Base-by-base conservation (phyloP, 495 filamentous ascomycete species). In the Xylaria telfairii region DNA sequence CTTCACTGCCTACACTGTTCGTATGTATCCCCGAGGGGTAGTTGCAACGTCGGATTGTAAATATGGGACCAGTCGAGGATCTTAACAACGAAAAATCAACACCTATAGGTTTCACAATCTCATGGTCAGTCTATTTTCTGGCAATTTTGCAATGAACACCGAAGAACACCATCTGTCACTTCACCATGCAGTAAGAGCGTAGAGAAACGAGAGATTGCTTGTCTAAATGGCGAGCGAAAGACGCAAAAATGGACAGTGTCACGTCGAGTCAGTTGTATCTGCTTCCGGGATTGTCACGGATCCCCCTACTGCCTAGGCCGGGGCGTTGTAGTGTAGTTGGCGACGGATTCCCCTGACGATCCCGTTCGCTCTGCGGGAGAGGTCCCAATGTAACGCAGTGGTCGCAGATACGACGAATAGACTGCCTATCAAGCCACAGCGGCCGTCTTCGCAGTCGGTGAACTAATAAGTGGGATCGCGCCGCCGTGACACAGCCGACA, bases 381-480 rank as follows among this genome's bases (percentile, higher is more conserved):
- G 59, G 37, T 39, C 41, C 39, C 56, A 21, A 63, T 69, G 67
- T 26, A 54, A 53, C 46, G 13, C 21, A 34, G 21, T 41, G 34
- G 67, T 61, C 30, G 67, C 44, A 15, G 26, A 2, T 46, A 41
- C 21, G 19, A 49, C 56, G 46, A 37, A 34, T 37, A 69, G 34
- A 69, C 44, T 53, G 67, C 21, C 8, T 54, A 24, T 21, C 46
- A 54, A 49, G 67, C 46, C 26, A 69, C 67, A 32, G 24, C 47
- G 41, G 26, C 57, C 42, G 67, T n/a, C 67, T 41, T 49, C 42
- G 56, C 15, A 61, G 15, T 13, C 46, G 67, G 42, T 28, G 47
- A 39, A 41, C 57, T 51, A 62, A 69, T 69, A 30, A n/a, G 17
- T 42, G 37, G 63, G 10, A 67, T 67, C 44, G 67, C 67, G 67